A percentile compares a stretch with the other conserved stretches of the same genome.
Conservation (phyloP, 805 yeast species). For the Metschnikowia shivogae region DNA sequence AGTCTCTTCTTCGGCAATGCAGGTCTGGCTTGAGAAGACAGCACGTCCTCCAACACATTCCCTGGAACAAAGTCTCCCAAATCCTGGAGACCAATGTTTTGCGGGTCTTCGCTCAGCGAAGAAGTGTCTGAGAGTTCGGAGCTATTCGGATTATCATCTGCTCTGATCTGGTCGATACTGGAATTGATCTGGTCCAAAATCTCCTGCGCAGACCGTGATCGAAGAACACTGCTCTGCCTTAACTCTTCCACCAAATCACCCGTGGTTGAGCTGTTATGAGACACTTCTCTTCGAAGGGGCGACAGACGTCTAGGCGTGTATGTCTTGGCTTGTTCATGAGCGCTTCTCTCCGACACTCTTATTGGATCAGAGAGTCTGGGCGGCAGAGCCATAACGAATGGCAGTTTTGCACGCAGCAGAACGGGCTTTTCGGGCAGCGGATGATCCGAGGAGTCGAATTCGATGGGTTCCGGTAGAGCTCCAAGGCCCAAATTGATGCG, state of each 20-base stretch:
- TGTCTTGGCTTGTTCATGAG: background rate
- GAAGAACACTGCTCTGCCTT: constrained; percentile 12
- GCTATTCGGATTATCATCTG: background rate
- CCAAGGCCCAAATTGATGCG: constrained; percentile 1
- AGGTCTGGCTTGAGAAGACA: background rate
- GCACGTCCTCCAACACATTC: background rate
- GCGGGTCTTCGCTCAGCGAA: background rate
- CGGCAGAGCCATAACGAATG: background rate
- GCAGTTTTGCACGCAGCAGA: background rate
- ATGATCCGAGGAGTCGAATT: constrained; percentile 26
- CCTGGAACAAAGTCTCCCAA: constrained; percentile 1
- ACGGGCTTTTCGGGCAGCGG: constrained; percentile 11
- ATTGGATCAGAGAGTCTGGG: background rate
- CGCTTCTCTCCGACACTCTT: background rate
- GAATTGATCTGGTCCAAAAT: constrained; percentile 26
- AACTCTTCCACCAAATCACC: constrained; percentile 11
- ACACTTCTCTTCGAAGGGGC: constrained; percentile 13
- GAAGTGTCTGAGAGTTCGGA: background rate
- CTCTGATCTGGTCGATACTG: constrained; percentile 15
- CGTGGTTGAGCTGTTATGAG: constrained; percentile 5
- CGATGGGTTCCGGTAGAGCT: constrained; percentile 14
- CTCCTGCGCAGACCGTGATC: constrained; percentile 15
- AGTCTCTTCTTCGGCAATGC: background rate
- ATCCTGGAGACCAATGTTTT: background rate
- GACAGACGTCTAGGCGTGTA: constrained; percentile 15